Conservation (phyloP, 148 eudicot species). For the Persicaria tinctoria region DNA sequence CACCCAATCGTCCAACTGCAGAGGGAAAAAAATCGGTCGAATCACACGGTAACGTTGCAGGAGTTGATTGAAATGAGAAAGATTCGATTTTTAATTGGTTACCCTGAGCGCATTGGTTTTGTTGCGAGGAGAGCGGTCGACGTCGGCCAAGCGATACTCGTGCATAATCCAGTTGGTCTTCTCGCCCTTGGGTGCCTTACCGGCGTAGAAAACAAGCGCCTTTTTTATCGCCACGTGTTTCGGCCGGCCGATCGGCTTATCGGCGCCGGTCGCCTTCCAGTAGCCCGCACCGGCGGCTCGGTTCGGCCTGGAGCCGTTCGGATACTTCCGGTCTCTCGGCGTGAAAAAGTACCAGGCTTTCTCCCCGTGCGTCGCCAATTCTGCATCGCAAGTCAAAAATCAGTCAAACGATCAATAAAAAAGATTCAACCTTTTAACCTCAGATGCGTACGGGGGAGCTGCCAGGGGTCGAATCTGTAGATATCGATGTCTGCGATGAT, state of each 20-base stretch:
- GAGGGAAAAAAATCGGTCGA: neutral
- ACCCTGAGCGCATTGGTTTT: constrained; percentile 12
- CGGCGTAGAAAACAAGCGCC: constrained; percentile 35
- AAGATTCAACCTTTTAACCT: neutral
- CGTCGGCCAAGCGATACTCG: constrained; percentile 18
- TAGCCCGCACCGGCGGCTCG: constrained; percentile 33
- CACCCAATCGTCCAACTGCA: constrained; percentile 66
- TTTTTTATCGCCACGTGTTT: constrained; percentile 29
- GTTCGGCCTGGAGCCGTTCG: constrained; percentile 36
- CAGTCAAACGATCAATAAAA: neutral
- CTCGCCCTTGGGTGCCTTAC: constrained; percentile 16
- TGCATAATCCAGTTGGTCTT: constrained; percentile 15
- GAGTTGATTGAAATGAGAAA: neutral
- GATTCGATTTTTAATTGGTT: neutral
- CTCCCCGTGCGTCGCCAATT: constrained; percentile 30
- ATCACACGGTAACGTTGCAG: neutral
- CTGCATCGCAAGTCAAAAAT: constrained; percentile 10
- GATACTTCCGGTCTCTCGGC: constrained; percentile 35
- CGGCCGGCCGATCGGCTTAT: constrained; percentile 33
- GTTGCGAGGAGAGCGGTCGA: constrained; percentile 20
- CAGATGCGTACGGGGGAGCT: neutral
- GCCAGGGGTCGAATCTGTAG: constrained; percentile 13
- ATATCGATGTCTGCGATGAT: constrained; percentile 8
- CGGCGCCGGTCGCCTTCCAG: constrained; percentile 46
- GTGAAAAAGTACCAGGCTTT: constrained; percentile 37